phyloP scores from a whole-genome alignment of 2,329 filamentous ascomycete genomes.

The Colletotrichum navitas region DNA sequence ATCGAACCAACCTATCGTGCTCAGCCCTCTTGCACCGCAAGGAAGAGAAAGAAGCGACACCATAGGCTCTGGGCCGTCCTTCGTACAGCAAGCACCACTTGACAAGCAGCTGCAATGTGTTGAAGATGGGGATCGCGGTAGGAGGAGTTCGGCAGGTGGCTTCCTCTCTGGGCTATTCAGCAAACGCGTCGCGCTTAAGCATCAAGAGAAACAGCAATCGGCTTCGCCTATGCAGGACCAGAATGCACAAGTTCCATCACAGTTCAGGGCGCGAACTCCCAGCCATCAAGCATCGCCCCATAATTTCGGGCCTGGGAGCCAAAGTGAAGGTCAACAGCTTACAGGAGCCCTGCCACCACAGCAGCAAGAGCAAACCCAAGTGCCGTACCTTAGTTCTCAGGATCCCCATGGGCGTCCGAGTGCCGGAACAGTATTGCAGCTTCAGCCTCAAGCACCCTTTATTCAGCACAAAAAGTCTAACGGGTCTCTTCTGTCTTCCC shows the following conservation, averaged over 20 bases:
- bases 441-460: conserved; percentile 1
- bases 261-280: conserved; percentile 10
- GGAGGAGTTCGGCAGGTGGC: conserved; percentile 43
- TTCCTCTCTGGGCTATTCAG: conserved; percentile 45
- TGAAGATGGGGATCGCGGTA: conserved; percentile 44
- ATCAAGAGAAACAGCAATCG: conserved; percentile 41
- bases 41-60: conserved; percentile 44
- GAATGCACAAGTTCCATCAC: conserved; percentile 9
- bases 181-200: conserved; percentile 43
- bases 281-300: conserved; percentile 13
- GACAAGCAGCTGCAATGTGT: conserved; percentile 22
- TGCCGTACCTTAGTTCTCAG: conserved; percentile 11
- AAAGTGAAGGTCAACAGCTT: conserved; percentile 9
- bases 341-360: conserved; percentile 13
- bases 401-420: conserved; percentile 10
- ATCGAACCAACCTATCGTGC: conserved; percentile 25
- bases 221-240: background rate
- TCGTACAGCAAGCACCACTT: conserved; percentile 8
- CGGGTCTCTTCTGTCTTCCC: background rate
- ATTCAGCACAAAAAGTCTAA: background rate
- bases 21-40: conserved; percentile 20
- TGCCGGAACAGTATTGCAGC: background rate
- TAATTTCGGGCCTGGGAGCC: background rate
- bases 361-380: conserved; percentile 16
- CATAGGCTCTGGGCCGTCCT: conserved; percentile 39